Conservation (phyloP, 371 early-diverging fungal species). For the Mortierella sp. region DNA sequence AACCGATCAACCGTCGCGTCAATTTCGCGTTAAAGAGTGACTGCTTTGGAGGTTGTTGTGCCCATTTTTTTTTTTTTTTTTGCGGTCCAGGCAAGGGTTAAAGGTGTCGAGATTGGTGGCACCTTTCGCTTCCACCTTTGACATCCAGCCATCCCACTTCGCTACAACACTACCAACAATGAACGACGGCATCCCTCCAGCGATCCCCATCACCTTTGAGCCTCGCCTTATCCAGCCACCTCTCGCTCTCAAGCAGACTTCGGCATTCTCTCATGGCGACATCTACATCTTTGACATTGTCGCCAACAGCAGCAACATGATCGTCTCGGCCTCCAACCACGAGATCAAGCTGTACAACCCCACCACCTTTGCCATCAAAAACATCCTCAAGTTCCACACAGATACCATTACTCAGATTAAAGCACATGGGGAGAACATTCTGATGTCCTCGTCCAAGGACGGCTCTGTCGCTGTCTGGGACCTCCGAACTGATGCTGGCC, state of each 20-base stretch:
- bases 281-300: slow-evolving; percentile 79
- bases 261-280: slow-evolving; percentile 64
- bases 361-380: slow-evolving; percentile 61
- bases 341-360: slow-evolving; percentile 79
- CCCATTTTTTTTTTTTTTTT: slow-evolving; percentile 4
- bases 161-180: slow-evolving; percentile 18
- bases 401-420: slow-evolving; percentile 74
- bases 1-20: neutral
- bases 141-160: neutral
- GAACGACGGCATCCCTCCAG: slow-evolving; percentile 53
- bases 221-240: slow-evolving; percentile 61
- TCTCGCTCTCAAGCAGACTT: slow-evolving; percentile 45
- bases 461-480: slow-evolving; percentile 80
- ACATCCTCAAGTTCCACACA: slow-evolving; percentile 63
- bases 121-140: slow-evolving; percentile 5
- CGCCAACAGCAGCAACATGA: slow-evolving; percentile 66
- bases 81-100: neutral
- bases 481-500: slow-evolving; percentile 64
- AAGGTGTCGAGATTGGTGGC: slow-evolving; percentile 15
- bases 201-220: slow-evolving; percentile 60
- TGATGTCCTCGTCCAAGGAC: slow-evolving; percentile 76
- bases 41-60: slow-evolving; percentile 1
- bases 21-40: neutral
- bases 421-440: slow-evolving; percentile 68
- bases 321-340: slow-evolving; percentile 78